Conservation (phyloP, 495 filamentous ascomycete genomes). For the Aspergillus funiculosus region DNA sequence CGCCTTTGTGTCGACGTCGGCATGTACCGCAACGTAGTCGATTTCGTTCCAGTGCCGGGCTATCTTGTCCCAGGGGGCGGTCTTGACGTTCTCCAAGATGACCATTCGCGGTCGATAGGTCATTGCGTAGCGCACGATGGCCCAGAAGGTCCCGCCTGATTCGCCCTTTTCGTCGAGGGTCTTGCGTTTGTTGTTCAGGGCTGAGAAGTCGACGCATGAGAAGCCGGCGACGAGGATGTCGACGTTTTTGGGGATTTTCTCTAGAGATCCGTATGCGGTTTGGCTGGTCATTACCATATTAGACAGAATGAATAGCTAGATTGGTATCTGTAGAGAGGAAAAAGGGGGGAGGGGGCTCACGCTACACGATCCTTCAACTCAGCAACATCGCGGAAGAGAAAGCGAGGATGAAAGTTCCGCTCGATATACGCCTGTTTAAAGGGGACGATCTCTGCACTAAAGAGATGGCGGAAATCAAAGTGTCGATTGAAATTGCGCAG, state of each 20-base stretch:
- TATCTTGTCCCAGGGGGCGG: constrained; percentile 59
- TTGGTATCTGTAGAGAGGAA: constrained; percentile 2
- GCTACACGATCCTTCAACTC: constrained; percentile 52
- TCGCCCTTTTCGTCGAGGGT: constrained; percentile 52
- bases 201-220: constrained; percentile 68
- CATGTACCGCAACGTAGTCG: constrained; percentile 48
- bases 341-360: constrained; percentile 42
- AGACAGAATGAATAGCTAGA: too few relatives aligned
- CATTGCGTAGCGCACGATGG: constrained; percentile 53
- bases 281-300: constrained; percentile 39
- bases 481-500: constrained; percentile 20
- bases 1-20: constrained; percentile 61
- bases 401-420: constrained; percentile 58
- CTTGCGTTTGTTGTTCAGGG: constrained; percentile 34
- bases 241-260: constrained; percentile 50
- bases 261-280: constrained; percentile 63
- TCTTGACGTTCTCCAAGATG: constrained; percentile 68
- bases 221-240: constrained; percentile 73
- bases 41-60: constrained; percentile 42
- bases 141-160: constrained; percentile 64
- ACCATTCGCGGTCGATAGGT: constrained; percentile 55
- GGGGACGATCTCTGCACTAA: constrained; percentile 73
- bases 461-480: constrained; percentile 56
- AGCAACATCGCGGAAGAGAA: constrained; percentile 65
- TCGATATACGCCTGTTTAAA: constrained; percentile 80